These are phyloP conservation scores for Calonectria pteridis DNA, from an alignment of 2,329 filamentous ascomycete species.

Conservation along the genomic window DNA sequence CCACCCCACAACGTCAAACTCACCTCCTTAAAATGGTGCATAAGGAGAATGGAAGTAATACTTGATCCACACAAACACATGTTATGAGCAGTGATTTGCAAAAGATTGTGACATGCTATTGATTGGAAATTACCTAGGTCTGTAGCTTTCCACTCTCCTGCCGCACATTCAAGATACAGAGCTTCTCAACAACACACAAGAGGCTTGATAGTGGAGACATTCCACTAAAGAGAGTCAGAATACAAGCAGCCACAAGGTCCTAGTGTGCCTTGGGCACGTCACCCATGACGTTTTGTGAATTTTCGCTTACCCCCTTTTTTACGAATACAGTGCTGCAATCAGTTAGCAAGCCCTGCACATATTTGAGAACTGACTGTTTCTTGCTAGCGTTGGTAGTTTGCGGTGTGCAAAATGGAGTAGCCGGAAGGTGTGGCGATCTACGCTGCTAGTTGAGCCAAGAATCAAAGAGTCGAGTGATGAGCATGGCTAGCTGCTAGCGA, in stretches of 20 bases:
- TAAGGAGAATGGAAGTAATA: no score
- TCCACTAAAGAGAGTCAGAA: not conserved
- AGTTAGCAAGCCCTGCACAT: not conserved
- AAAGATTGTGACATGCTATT: no score
- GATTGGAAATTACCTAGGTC: no score
- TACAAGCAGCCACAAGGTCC: not conserved
- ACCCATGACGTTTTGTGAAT: not conserved
- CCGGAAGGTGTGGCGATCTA: not conserved
- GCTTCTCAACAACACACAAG: not conserved
- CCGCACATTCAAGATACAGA: no score
- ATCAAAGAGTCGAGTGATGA: not conserved
- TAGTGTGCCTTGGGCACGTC: not conserved
- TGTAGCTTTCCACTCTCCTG: no score
- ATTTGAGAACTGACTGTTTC: not conserved
- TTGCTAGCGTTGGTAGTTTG: not conserved
- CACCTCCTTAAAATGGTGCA: no score
- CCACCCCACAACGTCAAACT: no score
- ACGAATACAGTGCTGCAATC: not conserved
- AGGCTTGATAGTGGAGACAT: not conserved
- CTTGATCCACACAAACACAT: no score
- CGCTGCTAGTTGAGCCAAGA: not conserved
- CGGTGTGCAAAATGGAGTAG: not conserved
- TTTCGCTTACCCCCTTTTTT: not conserved
- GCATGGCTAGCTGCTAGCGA: not conserved
- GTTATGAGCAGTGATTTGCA: no score